Base-by-base conservation (phyloP, 192 early-diverging fungal species). In the Coemansia furcata region DNA sequence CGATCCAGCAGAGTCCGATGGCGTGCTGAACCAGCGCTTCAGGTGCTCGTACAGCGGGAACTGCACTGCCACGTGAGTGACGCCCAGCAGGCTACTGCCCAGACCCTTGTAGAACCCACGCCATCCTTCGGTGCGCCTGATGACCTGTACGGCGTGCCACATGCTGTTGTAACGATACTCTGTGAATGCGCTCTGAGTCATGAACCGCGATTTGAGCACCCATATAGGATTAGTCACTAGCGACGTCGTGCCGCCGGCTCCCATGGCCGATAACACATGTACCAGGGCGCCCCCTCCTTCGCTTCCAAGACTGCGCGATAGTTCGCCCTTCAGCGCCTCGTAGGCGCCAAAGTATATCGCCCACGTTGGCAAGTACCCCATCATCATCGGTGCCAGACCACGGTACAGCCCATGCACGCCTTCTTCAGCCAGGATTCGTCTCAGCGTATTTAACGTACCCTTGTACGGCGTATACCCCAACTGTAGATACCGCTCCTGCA, bases 41-140 rank as follows among this genome's bases (percentile, higher is more conserved):
- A 98, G 74, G 62, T 88, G 85, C 81, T 99, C 97, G 80, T 99
- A 99, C 39, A 99, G 82, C 36, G 97, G 97, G 69, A 99, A 99
- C 78, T 96, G 94, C 32, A 99, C 85, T 5, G 92, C 93, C 2
- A 95, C 94, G 75, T 99, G 97, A 35, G 86, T 89, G 36, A 96
- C 91, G 39, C 97, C 97, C 76, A 98, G 83, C 62, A 98, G 77
- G n/a, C 91, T 91, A 38, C 93, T 90, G 19, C 92, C 91, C 29
- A 98, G 79, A 29, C 96, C 96, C 78, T 95, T 95, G 76, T 98
- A 98, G 64, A 95, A 91, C 46, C 94, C 94, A 8, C 83, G 69
- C 35, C 85, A 78, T 1, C 96, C 95, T 80, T 98, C 96, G 6
- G 82, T 71, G 52, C 65, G 64, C 46, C 86, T 76, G 69, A 99